phyloP scores from a whole-genome alignment of 2,329 filamentous ascomycete genomes.

The Ceratocystis harringtonii region DNA sequence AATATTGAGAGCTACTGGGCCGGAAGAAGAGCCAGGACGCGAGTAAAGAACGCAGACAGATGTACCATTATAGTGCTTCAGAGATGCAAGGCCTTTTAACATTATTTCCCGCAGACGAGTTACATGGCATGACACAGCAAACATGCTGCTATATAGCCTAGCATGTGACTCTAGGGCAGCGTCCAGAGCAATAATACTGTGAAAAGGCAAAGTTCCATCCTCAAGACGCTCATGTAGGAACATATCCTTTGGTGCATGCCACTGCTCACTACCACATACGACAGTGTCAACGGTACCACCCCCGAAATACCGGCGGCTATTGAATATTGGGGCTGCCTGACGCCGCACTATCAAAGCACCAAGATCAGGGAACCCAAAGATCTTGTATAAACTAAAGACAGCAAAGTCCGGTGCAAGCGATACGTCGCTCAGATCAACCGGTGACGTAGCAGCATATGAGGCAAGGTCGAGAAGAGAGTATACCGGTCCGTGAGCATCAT shows the following conservation, averaged over 20 bases:
- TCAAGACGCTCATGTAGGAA: conserved; percentile 45
- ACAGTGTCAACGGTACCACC: conserved; percentile 49
- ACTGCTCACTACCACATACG: conserved; percentile 26
- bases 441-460: conserved; percentile 47
- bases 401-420: conserved; percentile 43
- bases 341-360: conserved; percentile 44
- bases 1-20: conserved; percentile 74
- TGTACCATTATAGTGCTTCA: conserved; percentile 55
- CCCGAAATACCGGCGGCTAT: conserved; percentile 47
- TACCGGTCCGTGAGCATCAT: conserved; percentile 10
- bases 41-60: conserved; percentile 54
- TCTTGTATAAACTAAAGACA: conserved; percentile 48
- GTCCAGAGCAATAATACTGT: conserved; percentile 47
- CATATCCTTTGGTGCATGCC: conserved; percentile 25
- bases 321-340: conserved; percentile 39
- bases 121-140: conserved; percentile 55
- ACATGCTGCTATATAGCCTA: conserved; percentile 42
- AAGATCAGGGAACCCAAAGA: conserved; percentile 52
- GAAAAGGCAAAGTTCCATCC: conserved; percentile 52
- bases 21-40: conserved; percentile 39
- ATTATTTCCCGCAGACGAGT: conserved; percentile 46
- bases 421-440: conserved; percentile 38
- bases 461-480: conserved; percentile 48
- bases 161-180: conserved; percentile 43
- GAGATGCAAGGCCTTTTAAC: conserved; percentile 37